Percentiles rank a stretch among this genome's conserved stretches.
Conservation (phyloP, 1,139 yeast genomes). For the Debaryomyces sp. region DNA sequence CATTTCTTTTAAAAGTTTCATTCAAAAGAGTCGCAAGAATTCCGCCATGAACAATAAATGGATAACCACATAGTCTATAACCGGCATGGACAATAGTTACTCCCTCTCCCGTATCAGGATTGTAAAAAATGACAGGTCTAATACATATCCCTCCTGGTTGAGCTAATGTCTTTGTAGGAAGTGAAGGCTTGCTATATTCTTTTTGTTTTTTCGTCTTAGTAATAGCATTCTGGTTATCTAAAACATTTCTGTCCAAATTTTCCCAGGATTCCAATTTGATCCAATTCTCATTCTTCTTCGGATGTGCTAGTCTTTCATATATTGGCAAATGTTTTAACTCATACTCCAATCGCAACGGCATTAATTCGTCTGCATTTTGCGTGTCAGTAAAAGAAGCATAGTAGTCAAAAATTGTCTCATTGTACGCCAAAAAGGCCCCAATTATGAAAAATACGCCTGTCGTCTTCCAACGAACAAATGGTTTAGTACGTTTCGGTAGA, state of each 20-base stretch:
- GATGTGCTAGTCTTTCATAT: conserved; percentile 48
- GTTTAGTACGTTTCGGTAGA: conserved; percentile 27
- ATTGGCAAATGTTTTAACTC: conserved; percentile 55
- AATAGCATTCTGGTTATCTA: conserved; percentile 25
- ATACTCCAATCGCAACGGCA: conserved; percentile 40
- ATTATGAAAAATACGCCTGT: conserved; percentile 27
- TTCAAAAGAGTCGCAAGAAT: conserved; percentile 80
- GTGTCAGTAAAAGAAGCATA: conserved; percentile 34
- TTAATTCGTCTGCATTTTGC: conserved; percentile 20
- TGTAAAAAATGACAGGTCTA: conserved; percentile 71
- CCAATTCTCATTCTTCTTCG: conserved; percentile 46
- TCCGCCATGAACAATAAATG: conserved; percentile 89
- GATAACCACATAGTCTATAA: conserved; percentile 79
- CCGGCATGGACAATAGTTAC: conserved; percentile 79
- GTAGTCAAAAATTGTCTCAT: conserved; percentile 35
- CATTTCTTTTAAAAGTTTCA: conserved; percentile 67
- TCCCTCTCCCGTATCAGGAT: conserved; percentile 57
- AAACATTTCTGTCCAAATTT: conserved; percentile 49
- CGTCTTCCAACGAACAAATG: conserved; percentile 38
- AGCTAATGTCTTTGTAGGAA: conserved; percentile 38
- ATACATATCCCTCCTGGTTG: conserved; percentile 80
- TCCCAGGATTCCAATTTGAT: conserved; percentile 60
- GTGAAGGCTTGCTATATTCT: conserved; percentile 33
- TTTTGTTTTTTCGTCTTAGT: conserved; percentile 27
- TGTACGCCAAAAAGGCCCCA: conserved; percentile 39